phyloP scores from a whole-genome alignment of 176 grass and related monocot genomes.

The Carex pumila region DNA sequence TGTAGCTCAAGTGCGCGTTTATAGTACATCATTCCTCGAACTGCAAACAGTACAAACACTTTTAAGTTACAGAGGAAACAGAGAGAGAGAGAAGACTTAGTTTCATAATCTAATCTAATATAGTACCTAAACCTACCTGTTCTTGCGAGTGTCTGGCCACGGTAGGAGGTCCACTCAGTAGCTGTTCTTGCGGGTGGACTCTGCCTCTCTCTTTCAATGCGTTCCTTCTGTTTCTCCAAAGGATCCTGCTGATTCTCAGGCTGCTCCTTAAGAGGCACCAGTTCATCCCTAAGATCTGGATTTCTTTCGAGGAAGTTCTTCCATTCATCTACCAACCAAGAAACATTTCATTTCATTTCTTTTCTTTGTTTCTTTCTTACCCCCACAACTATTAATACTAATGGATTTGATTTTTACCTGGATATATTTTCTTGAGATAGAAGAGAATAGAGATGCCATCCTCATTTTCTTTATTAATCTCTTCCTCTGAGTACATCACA shows the following conservation, averaged over 20 bases:
- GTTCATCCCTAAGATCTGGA: not conserved
- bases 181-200: no score
- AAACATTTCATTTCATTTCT: slow-evolving; percentile 15
- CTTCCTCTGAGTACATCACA: slow-evolving; percentile 53
- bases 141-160: slow-evolving; percentile 77
- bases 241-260: not conserved
- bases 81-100: not conserved
- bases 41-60: slow-evolving; percentile 31
- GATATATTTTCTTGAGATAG: slow-evolving; percentile 86
- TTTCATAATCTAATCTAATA: no score
- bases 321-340: slow-evolving; percentile 69
- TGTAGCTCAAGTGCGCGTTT: slow-evolving; percentile 63
- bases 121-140: slow-evolving; percentile 30
- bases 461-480: slow-evolving; percentile 64
- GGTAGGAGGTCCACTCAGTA: slow-evolving; percentile 86
- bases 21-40: slow-evolving; percentile 99
- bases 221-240: slow-evolving; percentile 8
- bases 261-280: not conserved
- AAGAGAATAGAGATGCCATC: slow-evolving; percentile 87
- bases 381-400: not conserved
- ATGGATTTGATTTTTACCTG: slow-evolving; percentile 41
- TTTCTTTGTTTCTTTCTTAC: not conserved
- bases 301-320: slow-evolving; percentile 48
- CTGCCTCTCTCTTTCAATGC: slow-evolving; percentile 19
- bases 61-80: not conserved